A percentile compares a stretch with the other conserved stretches of the same genome.
phyloP scores from a whole-genome alignment of 495 filamentous ascomycete genomes.

The Paragyromitra xinjiangensis region DNA sequence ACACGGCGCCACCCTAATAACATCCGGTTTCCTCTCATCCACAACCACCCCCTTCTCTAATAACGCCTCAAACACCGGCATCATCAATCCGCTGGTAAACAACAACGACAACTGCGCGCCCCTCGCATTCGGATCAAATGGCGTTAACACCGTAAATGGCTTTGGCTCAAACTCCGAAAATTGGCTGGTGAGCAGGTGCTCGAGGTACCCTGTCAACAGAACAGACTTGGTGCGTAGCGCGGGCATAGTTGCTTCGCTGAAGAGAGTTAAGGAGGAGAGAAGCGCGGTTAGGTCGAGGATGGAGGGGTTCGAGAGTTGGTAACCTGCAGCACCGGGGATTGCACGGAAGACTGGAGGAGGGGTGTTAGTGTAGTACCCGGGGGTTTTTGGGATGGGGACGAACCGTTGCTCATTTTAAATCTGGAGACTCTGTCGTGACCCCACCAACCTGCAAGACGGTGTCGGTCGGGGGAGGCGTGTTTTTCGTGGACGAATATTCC shows the following conservation, averaged over 20 bases:
- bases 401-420: constrained; percentile 68
- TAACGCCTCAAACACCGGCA: constrained; percentile 72
- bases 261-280: constrained; percentile 79
- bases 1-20: constrained; percentile 89
- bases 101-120: constrained; percentile 88
- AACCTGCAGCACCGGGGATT: constrained; percentile 72
- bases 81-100: constrained; percentile 73
- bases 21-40: constrained; percentile 89
- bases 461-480: constrained; percentile 65
- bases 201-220: constrained; percentile 79
- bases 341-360: constrained; percentile 73
- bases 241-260: constrained; percentile 74
- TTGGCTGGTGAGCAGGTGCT: constrained; percentile 67
- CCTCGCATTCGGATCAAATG: constrained; percentile 71
- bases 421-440: constrained; percentile 52
- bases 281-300: constrained; percentile 75
- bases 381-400: not conserved
- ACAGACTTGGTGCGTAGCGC: constrained; percentile 78
- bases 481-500: constrained; percentile 86
- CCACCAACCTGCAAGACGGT: constrained; percentile 57
- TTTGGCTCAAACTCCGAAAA: constrained; percentile 52
- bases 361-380: constrained; percentile 63
- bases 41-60: constrained; percentile 78
- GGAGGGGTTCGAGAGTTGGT: constrained; percentile 74
- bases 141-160: constrained; percentile 83